A percentile compares a stretch with the other conserved stretches of the same genome.
Conservation (phyloP, 1,284 basidiomycete genomes). For the Afroboletus lepidellus region DNA sequence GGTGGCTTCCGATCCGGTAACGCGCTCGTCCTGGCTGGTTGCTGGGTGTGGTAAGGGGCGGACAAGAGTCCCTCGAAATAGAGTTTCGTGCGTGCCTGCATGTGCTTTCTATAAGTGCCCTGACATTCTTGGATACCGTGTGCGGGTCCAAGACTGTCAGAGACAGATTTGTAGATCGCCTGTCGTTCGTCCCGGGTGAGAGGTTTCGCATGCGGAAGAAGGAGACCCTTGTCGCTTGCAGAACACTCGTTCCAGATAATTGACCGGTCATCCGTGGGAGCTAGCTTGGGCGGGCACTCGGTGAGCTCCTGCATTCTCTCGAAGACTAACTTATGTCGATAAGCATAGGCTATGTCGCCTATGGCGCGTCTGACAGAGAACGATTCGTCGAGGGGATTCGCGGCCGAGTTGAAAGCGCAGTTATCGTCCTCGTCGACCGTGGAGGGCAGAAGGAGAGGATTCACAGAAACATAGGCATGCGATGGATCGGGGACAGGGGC, state of each 20-base stretch:
- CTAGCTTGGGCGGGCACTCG: conserved; percentile 15
- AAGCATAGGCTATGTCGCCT: conserved; percentile 29
- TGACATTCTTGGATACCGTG: conserved; percentile 49
- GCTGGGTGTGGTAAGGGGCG: conserved; percentile 13
- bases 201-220: conserved; percentile 34
- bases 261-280: conserved; percentile 14
- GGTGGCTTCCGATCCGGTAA: conserved; percentile 14
- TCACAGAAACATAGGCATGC: conserved; percentile 23
- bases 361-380: conserved; percentile 27
- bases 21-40: conserved; percentile 5
- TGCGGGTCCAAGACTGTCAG: conserved; percentile 46
- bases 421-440: conserved; percentile 6
- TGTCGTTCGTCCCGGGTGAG: conserved; percentile 46
- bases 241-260: conserved; percentile 20
- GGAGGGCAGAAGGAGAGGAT: conserved; percentile 23
- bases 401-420: conserved; percentile 12
- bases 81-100: conserved; percentile 46
- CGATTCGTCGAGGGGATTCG: conserved; percentile 25
- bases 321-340: conserved; percentile 24
- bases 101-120: conserved; percentile 52
- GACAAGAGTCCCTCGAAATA: conserved; percentile 43
- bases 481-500: conserved; percentile 4
- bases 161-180: conserved; percentile 51
- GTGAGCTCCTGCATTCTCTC: conserved; percentile 27
- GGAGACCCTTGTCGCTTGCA: conserved; percentile 16